Conservation (phyloP, 208 protist genomes). For the Crithidia bombi region DNA sequence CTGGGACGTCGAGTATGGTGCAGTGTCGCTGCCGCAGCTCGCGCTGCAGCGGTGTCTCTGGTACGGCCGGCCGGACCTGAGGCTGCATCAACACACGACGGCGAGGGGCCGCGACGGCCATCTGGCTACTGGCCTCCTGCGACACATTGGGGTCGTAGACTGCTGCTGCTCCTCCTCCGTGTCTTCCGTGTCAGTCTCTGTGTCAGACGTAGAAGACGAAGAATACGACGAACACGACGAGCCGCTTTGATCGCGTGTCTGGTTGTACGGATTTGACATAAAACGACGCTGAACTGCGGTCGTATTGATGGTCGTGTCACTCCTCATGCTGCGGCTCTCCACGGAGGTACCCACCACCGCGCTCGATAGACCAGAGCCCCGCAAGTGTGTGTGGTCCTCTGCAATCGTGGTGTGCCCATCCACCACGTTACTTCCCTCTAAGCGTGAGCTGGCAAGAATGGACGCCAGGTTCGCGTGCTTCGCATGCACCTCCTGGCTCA, state of each 20-base stretch:
- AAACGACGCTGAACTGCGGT: not conserved
- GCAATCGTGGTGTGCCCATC: not conserved
- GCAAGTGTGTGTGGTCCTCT: not conserved
- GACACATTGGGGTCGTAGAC: not conserved
- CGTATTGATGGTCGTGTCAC: not conserved
- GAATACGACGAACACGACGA: not conserved
- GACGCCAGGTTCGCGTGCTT: slow-evolving; percentile 29
- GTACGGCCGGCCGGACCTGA: slow-evolving; percentile 2
- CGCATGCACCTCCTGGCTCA: slow-evolving; percentile 16
- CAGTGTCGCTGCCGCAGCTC: slow-evolving; percentile 9
- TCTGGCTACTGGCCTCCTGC: slow-evolving; percentile 1
- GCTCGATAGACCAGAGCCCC: not conserved
- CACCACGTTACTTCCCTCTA: slow-evolving; percentile 20
- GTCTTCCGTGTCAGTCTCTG: not conserved
- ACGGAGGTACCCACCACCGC: not conserved
- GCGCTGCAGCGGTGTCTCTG: not conserved
- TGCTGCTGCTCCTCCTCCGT: not conserved
- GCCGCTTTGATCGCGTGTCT: not conserved
- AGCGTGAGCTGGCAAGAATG: slow-evolving; percentile 19
- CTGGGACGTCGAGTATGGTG: slow-evolving; percentile 32
- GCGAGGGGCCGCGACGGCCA: not conserved
- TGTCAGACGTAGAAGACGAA: not conserved
- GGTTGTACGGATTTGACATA: not conserved
- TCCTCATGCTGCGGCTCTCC: not conserved
- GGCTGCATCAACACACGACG: slow-evolving; percentile 14